Conservation (phyloP, 2,329 filamentous ascomycete species). For the Coniochaeta hoffmannii region DNA sequence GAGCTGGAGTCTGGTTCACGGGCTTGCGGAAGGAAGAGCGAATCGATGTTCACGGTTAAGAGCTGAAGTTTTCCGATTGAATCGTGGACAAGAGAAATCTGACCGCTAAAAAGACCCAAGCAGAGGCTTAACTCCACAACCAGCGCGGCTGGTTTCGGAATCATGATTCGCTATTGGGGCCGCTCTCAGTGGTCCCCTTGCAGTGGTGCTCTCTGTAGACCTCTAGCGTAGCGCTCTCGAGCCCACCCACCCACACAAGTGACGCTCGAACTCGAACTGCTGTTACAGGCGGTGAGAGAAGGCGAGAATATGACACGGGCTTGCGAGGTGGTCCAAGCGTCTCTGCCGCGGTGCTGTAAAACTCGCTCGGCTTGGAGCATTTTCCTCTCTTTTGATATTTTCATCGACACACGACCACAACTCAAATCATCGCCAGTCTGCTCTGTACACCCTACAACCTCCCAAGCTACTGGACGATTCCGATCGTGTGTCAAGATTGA, state of each 20-base stretch:
- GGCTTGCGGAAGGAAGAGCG: neutral
- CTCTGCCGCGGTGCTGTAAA: neutral
- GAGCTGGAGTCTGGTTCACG: neutral
- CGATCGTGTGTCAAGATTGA: constrained; percentile 52
- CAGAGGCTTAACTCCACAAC: neutral
- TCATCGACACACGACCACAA: constrained; percentile 22
- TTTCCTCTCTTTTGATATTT: constrained; percentile 11
- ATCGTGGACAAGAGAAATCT: constrained; percentile 2
- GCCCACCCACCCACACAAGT: neutral
- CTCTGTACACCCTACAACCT: constrained; percentile 15
- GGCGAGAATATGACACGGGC: neutral
- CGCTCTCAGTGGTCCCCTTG: neutral
- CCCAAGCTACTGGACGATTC: constrained; percentile 40
- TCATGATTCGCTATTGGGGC: neutral
- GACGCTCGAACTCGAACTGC: neutral
- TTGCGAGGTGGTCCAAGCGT: neutral
- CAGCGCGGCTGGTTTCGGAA: neutral
- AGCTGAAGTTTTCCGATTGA: constrained; percentile 4
- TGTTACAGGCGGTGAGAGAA: neutral
- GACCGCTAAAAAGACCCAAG: constrained; percentile 2
- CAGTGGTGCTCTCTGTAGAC: neutral
- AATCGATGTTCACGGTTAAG: neutral
- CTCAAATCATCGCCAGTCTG: constrained; percentile 28
- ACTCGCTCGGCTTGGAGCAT: neutral
- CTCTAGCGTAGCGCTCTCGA: neutral